These are phyloP conservation scores for Lithohypha guttulata DNA, from an alignment of 2,329 filamentous ascomycete species.

Conservation along the genomic window DNA sequence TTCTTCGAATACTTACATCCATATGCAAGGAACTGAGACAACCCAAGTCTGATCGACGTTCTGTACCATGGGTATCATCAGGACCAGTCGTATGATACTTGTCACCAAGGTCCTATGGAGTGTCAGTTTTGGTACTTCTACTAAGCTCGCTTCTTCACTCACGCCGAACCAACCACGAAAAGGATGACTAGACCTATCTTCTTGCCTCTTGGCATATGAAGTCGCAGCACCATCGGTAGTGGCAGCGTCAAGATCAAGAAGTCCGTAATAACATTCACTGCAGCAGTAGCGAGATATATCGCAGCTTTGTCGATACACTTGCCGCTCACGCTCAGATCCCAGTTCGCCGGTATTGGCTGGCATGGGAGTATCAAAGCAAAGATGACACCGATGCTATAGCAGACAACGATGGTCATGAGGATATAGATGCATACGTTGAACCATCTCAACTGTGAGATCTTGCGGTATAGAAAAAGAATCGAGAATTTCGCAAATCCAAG, in stretches of 20 bases:
- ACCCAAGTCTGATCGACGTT: conserved; percentile 5
- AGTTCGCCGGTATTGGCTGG: conserved; percentile 19
- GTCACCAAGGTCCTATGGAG: neutral
- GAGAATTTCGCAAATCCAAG: conserved; percentile 26
- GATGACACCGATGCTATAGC: conserved; percentile 17
- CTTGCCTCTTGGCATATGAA: conserved; percentile 25
- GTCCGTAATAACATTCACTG: conserved; percentile 23
- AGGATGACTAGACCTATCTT: conserved; percentile 24
- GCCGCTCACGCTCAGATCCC: conserved; percentile 17
- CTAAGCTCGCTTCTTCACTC: conserved; percentile 12
- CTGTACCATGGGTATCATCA: conserved; percentile 4
- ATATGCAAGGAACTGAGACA: conserved; percentile 5
- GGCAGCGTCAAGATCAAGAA: conserved; percentile 21
- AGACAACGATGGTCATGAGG: conserved; percentile 14
- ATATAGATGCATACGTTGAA: conserved; percentile 15
- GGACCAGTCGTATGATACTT: neutral
- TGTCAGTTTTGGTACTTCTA: neutral
- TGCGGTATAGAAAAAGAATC: conserved; percentile 25
- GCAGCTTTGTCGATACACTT: conserved; percentile 17
- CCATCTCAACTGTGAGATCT: conserved; percentile 15
- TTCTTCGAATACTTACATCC: conserved; percentile 1
- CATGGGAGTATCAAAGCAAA: conserved; percentile 22
- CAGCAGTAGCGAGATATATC: conserved; percentile 21
- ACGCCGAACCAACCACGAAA: conserved; percentile 21
- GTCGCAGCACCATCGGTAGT: conserved; percentile 23